phyloP scores from a whole-genome alignment of 495 filamentous ascomycete species.

The Tricharina praecox region DNA sequence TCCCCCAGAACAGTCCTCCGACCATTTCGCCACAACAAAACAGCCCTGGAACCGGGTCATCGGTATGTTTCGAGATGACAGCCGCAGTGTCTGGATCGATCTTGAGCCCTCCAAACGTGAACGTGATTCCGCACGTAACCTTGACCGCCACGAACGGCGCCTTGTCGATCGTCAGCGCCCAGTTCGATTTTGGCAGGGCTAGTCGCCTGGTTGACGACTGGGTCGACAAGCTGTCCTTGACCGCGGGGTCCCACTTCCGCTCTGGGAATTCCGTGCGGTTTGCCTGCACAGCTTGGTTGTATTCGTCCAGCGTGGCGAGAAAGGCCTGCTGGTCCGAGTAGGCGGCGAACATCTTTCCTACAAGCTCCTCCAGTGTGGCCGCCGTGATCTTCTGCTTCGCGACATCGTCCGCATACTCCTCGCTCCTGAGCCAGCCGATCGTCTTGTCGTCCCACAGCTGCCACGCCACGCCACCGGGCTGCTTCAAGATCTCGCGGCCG shows the following conservation, averaged over 20 bases:
- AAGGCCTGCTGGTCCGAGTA: conserved; percentile 33
- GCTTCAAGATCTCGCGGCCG: conserved; percentile 38
- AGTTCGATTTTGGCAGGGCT: conserved; percentile 41
- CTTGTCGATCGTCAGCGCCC: conserved; percentile 40
- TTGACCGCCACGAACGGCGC: conserved; percentile 42
- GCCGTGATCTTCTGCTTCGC: conserved; percentile 34
- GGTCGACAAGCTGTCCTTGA: conserved; percentile 41
- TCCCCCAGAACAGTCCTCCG: conserved; percentile 44
- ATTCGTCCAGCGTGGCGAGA: conserved; percentile 33
- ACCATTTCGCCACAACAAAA: conserved; percentile 46
- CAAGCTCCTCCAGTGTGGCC: conserved; percentile 36
- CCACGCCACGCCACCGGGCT: conserved; percentile 40
- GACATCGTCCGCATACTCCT: conserved; percentile 42
- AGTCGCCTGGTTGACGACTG: conserved; percentile 30
- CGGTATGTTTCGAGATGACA: conserved; percentile 32
- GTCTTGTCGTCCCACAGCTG: conserved; percentile 43
- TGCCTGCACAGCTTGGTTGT: conserved; percentile 35
- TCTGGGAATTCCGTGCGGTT: conserved; percentile 29
- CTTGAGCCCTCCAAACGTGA: conserved; percentile 47
- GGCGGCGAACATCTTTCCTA: conserved; percentile 29
- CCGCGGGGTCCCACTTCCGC: conserved; percentile 36
- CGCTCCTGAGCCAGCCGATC: conserved; percentile 33
- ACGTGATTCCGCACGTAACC: conserved; percentile 44
- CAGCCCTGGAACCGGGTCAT: conserved; percentile 34
- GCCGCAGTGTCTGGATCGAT: conserved; percentile 32